Base-by-base conservation (phyloP, 305 asterid species). In the Petunia hybrid region DNA sequence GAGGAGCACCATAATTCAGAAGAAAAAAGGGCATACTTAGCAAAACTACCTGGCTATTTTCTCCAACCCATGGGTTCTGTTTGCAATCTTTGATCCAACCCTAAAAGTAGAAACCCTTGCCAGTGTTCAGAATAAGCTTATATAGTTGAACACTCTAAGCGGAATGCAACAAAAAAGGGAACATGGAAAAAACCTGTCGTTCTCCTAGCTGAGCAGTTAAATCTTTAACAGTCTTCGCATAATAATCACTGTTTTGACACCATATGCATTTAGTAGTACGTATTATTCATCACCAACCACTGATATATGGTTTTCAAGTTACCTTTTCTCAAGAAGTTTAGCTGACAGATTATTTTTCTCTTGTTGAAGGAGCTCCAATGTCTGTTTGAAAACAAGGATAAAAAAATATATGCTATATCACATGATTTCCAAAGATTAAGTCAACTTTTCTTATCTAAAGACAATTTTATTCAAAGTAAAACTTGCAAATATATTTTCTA, bases 341-440 rank as follows among this genome's bases (percentile, higher is more conserved):
- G 82, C 83, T 71, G 97, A 87, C 84, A 87, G 63, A 85, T 85
- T 85, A 53, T 69, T 83, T 84, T 80, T 92, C 87, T 92, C 97
- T 75, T 94, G 97, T 82, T 87, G 93, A 91, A 92, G 89, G 77
- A 95, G 95, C 84, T 90, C 93, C 85, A 91, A 80, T 40, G 97
- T 90, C 97, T 95, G 91, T 84, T 83, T 78, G 82, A 48, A 84
- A 80, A 79, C 84, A 80, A 80, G 87, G 83, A 86, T 77, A 76
- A 83, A 85, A 61, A 75, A 71, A 83, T 35, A 82, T 51, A 62
- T 64, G 71, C 53, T 45, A 77, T 53, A 35, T 80, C 60, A 43
- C 60, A 10, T 10, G 61, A 70, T 46, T 12, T 39, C 60, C 61
- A 31, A 70, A 45, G 43, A 70, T 31, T 45, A 70, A 46, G 22